Conservation (phyloP, 257 asterid genomes). For the Eucommia ulmoides region DNA sequence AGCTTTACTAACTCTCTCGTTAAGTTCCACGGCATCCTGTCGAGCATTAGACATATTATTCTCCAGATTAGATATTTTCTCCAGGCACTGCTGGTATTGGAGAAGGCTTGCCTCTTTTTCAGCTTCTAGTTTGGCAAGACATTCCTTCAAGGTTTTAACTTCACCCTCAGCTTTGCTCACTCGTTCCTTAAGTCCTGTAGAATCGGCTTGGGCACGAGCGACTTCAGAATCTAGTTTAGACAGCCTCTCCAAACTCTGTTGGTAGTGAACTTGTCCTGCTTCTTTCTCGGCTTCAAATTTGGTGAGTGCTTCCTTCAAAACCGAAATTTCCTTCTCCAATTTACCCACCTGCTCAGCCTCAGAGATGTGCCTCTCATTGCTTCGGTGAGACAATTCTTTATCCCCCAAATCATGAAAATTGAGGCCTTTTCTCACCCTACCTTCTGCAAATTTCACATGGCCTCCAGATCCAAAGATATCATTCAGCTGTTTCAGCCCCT, state of each 20-base stretch:
- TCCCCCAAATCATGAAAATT: constrained; percentile 50
- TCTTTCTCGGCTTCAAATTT: constrained; percentile 86
- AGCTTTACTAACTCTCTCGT: constrained; percentile 38
- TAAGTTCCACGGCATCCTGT: constrained; percentile 31
- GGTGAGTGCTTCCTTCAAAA: constrained; percentile 58
- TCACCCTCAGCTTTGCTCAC: constrained; percentile 75
- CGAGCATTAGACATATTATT: constrained; percentile 23
- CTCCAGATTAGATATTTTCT: constrained; percentile 56
- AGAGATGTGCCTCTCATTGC: constrained; percentile 15
- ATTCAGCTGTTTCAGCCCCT: constrained; percentile 21
- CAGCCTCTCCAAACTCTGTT: constrained; percentile 48
- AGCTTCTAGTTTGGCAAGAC: constrained; percentile 44
- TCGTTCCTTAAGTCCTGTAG: constrained; percentile 42
- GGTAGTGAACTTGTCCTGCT: constrained; percentile 58
- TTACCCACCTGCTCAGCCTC: constrained; percentile 20
- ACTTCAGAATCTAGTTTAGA: constrained; percentile 54
- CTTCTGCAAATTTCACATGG: constrained; percentile 23
- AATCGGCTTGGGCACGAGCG: constrained; percentile 50
- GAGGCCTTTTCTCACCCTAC: constrained; percentile 67
- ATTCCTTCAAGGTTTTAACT: constrained; percentile 45
- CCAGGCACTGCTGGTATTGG: constrained; percentile 54
- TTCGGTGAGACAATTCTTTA: constrained; percentile 20
- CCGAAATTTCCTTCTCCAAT: constrained; percentile 39
- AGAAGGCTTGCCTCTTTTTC: constrained; percentile 67
- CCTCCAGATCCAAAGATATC: constrained; percentile 23